phyloP scores from a whole-genome alignment of 2,329 filamentous ascomycete genomes.

The Aspergillus japonicus region DNA sequence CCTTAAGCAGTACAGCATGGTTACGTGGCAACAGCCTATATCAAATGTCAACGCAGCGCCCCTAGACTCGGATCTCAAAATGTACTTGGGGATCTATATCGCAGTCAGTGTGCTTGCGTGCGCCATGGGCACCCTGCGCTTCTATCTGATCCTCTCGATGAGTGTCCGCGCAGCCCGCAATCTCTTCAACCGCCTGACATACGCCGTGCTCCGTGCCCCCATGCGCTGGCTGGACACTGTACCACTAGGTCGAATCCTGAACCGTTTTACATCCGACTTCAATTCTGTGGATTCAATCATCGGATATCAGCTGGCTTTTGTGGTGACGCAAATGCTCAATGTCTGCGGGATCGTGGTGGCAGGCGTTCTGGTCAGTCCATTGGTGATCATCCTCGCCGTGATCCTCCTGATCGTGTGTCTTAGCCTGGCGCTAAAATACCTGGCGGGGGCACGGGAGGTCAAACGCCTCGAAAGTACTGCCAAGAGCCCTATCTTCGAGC shows the following conservation, averaged over 20 bases:
- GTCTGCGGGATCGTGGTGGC: slow-evolving; percentile 7
- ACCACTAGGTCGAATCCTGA: slow-evolving; percentile 70
- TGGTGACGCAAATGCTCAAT: slow-evolving; percentile 31
- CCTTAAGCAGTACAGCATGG: not conserved
- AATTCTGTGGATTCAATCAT: slow-evolving; percentile 67
- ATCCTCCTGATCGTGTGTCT: slow-evolving; percentile 59
- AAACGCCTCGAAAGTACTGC: slow-evolving; percentile 75
- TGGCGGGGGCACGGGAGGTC: slow-evolving; percentile 69
- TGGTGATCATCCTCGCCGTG: slow-evolving; percentile 62
- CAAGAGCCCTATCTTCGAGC: slow-evolving; percentile 77
- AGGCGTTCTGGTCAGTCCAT: slow-evolving; percentile 53
- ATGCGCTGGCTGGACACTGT: slow-evolving; percentile 76
- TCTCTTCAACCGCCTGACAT: slow-evolving; percentile 67
- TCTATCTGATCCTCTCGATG: slow-evolving; percentile 55
- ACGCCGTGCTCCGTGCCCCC: slow-evolving; percentile 66
- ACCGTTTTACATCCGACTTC: slow-evolving; percentile 75
- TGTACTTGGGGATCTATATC: not conserved
- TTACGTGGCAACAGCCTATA: not conserved
- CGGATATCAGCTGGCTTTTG: slow-evolving; percentile 62
- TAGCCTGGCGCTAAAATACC: slow-evolving; percentile 56
- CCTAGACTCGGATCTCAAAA: not conserved
- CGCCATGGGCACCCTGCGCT: slow-evolving; percentile 47
- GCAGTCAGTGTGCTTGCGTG: slow-evolving; percentile 55
- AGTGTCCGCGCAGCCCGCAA: slow-evolving; percentile 67
- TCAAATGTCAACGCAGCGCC: not conserved